Evolutionary conservation across 805 yeast species (phyloP), one percentile per base, ranked within the genome.

Genomic region (Hermanozyma aechmeae): DNA sequence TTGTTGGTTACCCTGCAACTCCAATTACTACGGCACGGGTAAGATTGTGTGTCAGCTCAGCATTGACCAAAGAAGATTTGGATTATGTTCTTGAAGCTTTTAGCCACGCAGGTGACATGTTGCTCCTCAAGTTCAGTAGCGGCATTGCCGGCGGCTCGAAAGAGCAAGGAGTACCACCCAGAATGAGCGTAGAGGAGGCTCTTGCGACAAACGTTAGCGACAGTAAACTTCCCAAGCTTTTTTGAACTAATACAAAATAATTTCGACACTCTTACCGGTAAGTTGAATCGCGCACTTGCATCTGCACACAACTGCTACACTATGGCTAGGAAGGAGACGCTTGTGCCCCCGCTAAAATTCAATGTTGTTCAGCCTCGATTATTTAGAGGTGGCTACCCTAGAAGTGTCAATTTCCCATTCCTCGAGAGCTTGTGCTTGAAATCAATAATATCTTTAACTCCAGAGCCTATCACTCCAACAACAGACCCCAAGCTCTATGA

Each of bases 1-100:
- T 89, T 39, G 97, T 89, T 25, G 96, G 97, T 21, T 92, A 92
- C 52, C 99, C 99, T 8, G 98, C 98, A 1, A 89, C 97, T 0
- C 95, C 95, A 20, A 68, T 92, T 41, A 76, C 84, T 24, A 74
- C 86, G 21, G 81, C 95, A 4, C 76, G 98, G 59, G 86, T 85
- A 16, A 75, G 99, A 55, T 74, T 92, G 46, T 92, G 99, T 66
- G 79, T 92, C 44, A 80, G 94, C 31, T 65, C 96, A 0, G 81
- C 97, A 1, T 68, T 93, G 45, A 92, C 95, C 18, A 92, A 92
- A 58, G 89, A 82, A 45, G 99, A 92, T 56, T 71, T 92, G 45
- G 99, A 92, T 51, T 70, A 74, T 43, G 68, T 85, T 23, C 63
- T 87, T 42, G 68, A 71, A 29, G 77, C 73, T 45, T 69, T 81